phyloP scores from a whole-genome alignment of 192 early-diverging fungal genomes.

The Paraglomus brasilianum region DNA sequence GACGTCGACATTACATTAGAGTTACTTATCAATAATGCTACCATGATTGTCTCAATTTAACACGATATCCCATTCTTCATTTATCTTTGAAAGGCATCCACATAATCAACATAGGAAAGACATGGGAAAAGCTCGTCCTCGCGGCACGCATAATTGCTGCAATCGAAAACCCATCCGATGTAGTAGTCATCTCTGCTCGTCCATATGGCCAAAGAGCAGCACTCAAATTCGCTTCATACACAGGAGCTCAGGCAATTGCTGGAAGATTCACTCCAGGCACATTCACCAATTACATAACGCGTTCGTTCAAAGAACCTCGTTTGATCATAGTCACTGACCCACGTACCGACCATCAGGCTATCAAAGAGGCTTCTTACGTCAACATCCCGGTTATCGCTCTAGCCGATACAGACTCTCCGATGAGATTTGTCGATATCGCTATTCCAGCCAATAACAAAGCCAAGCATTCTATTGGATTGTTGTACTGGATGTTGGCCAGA shows the following conservation, averaged over 20 bases:
- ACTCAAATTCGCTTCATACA: constrained; percentile 98
- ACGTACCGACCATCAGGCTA: constrained; percentile 96
- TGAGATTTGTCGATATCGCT: constrained; percentile 94
- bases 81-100: constrained; percentile 65
- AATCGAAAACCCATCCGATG: constrained; percentile 98
- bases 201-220: constrained; percentile 98
- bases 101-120: constrained; percentile 99
- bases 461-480: constrained; percentile 98
- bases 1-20: not conserved
- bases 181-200: constrained; percentile 96
- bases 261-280: constrained; percentile 99
- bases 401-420: constrained; percentile 95
- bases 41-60: not conserved
- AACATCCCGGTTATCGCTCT: constrained; percentile 99
- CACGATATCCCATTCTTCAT: not conserved
- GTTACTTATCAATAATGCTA: not conserved
- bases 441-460: constrained; percentile 99
- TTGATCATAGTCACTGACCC: constrained; percentile 98
- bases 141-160: constrained; percentile 98
- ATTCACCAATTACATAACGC: constrained; percentile 99
- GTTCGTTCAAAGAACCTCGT: constrained; percentile 98
- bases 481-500: constrained; percentile 96
- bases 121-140: constrained; percentile 99
- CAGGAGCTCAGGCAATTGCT: constrained; percentile 97
- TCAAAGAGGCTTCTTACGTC: constrained; percentile 99